Percentiles rank a stretch among this genome's conserved stretches.
Evolutionary conservation across 495 filamentous ascomycete species (phyloP).

Genomic region (Podospora anserina): DNA sequence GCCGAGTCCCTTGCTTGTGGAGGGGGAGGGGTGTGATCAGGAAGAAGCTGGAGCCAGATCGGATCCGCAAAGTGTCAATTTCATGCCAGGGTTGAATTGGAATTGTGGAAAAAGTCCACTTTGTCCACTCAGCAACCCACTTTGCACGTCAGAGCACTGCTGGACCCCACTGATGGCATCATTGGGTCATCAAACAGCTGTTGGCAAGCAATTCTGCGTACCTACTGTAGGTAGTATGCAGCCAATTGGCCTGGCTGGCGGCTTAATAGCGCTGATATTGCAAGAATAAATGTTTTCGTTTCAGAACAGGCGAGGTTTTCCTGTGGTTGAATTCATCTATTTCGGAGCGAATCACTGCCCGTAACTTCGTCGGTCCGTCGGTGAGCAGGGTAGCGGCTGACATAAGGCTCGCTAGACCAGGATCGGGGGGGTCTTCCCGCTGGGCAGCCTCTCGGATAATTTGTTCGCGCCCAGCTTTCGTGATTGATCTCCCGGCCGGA

Average conservation of each 20-base stretch:
- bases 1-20: background rate
- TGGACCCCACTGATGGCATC: slow-evolving; percentile 4
- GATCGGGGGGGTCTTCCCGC: background rate
- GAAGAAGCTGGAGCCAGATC: background rate
- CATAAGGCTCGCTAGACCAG: slow-evolving; percentile 2
- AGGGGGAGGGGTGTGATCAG: background rate
- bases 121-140: background rate
- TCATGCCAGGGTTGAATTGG: slow-evolving; percentile 1
- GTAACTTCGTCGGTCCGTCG: background rate
- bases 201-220: background rate
- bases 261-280: background rate
- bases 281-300: background rate
- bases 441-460: slow-evolving; percentile 4
- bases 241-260: background rate
- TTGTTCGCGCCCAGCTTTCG: slow-evolving; percentile 3
- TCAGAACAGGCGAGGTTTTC: background rate
- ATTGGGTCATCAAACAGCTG: background rate
- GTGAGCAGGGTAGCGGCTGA: background rate
- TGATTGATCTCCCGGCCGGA: slow-evolving; percentile 1
- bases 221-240: background rate
- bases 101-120: slow-evolving; percentile 3
- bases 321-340: slow-evolving; percentile 7
- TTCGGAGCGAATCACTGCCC: background rate
- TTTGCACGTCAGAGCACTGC: slow-evolving; percentile 2
- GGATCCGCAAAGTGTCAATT: background rate